Evolutionary conservation across 305 asterid species (phyloP).

Genomic region (Fraxinus sp.): DNA sequence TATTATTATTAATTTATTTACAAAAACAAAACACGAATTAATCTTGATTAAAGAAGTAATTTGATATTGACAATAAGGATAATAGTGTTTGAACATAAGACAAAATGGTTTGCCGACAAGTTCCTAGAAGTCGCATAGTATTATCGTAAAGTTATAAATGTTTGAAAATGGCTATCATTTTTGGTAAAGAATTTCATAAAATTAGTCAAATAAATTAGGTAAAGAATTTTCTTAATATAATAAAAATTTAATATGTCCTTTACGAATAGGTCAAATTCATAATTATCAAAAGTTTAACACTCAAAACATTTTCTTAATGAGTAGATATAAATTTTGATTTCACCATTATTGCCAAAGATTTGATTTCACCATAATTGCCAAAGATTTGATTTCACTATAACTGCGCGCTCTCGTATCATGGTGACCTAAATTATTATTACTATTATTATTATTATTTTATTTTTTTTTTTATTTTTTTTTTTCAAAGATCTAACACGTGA

Average conservation of each 20-base stretch:
- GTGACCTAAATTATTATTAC: too few species aligned
- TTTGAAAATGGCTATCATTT: not conserved
- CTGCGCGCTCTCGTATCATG: too few species aligned
- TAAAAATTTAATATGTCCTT: not conserved
- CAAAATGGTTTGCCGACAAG: constrained; percentile 25
- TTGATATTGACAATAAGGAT: not conserved
- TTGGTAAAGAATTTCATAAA: not conserved
- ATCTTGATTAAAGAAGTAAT: too few species aligned
- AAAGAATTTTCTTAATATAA: too few species aligned
- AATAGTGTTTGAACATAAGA: constrained; percentile 12
- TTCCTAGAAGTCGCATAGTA: not conserved
- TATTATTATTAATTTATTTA: too few species aligned
- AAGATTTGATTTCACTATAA: not conserved
- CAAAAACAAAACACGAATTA: too few species aligned
- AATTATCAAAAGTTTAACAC: not conserved
- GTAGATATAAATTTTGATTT: not conserved
- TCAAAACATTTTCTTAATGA: not conserved
- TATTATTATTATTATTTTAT: too few species aligned
- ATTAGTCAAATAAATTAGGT: not conserved
- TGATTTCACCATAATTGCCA: too few species aligned
- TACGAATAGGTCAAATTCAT: not conserved
- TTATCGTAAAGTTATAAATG: not conserved
- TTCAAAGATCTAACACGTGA: too few species aligned
- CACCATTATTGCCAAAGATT: not conserved
- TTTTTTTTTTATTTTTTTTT: too few species aligned